These are phyloP conservation scores for Candida railenensis DNA, from an alignment of 805 yeast species.

Conservation along the genomic window DNA sequence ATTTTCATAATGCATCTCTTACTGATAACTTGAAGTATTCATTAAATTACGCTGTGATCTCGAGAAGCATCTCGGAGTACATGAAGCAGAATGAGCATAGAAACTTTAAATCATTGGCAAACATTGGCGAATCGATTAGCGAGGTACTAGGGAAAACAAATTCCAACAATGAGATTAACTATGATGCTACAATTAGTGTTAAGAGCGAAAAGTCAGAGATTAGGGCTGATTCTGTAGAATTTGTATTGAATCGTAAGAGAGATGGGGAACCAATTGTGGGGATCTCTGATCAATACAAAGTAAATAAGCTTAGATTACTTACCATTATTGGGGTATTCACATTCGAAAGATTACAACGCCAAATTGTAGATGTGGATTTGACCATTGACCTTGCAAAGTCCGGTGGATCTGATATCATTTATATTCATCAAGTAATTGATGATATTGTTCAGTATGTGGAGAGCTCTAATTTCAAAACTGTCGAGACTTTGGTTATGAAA, in stretches of 20 bases:
- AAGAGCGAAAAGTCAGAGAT: slow-evolving; percentile 56
- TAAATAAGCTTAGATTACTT: slow-evolving; percentile 55
- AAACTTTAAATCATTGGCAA: slow-evolving; percentile 43
- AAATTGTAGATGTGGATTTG: slow-evolving; percentile 67
- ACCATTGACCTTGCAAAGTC: slow-evolving; percentile 22
- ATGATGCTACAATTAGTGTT: slow-evolving; percentile 37
- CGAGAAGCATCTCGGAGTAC: slow-evolving; percentile 58
- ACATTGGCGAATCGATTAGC: slow-evolving; percentile 49
- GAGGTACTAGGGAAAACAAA: slow-evolving; percentile 41
- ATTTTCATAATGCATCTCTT: slow-evolving; percentile 69
- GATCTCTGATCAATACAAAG: slow-evolving; percentile 25
- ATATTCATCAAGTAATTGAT: slow-evolving; percentile 45
- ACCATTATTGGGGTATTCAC: slow-evolving; percentile 93
- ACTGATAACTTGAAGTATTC: slow-evolving; percentile 81
- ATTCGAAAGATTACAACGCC: slow-evolving; percentile 81
- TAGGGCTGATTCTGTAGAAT: slow-evolving; percentile 51
- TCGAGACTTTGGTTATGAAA: slow-evolving; percentile 82
- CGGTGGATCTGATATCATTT: slow-evolving; percentile 25
- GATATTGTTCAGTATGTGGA: slow-evolving; percentile 64
- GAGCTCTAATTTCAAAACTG: slow-evolving; percentile 80
- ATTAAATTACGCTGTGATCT: slow-evolving; percentile 83
- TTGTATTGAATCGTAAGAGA: slow-evolving; percentile 35
- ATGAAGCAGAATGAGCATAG: slow-evolving; percentile 42
- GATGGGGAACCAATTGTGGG: slow-evolving; percentile 7
- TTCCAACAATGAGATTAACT: slow-evolving; percentile 33